Percentiles rank a stretch among this genome's conserved stretches.
phyloP scores from a whole-genome alignment of 2,329 filamentous ascomycete species.

The Xylariaceae sp. region DNA sequence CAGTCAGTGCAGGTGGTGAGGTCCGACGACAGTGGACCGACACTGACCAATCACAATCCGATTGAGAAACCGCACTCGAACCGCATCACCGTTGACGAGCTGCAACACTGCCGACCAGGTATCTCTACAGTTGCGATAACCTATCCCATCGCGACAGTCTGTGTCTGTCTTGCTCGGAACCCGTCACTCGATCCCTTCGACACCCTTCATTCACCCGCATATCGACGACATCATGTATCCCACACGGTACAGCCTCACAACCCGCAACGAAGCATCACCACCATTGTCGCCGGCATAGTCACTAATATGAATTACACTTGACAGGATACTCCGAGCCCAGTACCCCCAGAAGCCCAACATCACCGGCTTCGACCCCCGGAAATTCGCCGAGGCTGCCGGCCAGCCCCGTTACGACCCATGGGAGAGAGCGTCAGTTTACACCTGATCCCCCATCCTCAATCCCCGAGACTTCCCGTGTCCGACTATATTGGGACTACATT shows the following conservation, averaged over 20 bases:
- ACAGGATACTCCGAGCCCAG: constrained; percentile 46
- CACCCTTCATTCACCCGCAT: constrained; percentile 3
- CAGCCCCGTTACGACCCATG: constrained; percentile 60
- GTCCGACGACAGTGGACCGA: no score
- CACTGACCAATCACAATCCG: constrained; percentile 12
- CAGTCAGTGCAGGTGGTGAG: neutral
- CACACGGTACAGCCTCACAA: constrained; percentile 29
- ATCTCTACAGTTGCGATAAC: neutral
- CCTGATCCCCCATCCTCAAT: neutral
- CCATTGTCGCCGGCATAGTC: neutral
- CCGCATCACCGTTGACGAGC: constrained; percentile 1
- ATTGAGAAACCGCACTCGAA: neutral
- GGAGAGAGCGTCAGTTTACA: constrained; percentile 53
- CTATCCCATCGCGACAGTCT: constrained; percentile 2
- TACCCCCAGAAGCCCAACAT: constrained; percentile 61
- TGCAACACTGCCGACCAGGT: neutral
- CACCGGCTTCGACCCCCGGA: constrained; percentile 86
- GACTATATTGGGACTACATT: no score
- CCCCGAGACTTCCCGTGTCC: neutral
- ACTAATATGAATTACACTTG: constrained; percentile 9
- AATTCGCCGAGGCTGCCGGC: constrained; percentile 67
- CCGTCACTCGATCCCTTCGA: constrained; percentile 3
- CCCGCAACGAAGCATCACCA: neutral
- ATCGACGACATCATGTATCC: constrained; percentile 32
- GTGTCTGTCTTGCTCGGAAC: neutral